A percentile compares a stretch with the other conserved stretches of the same genome.
These are phyloP conservation scores for Fraxinus americana DNA, from an alignment of 257 asterid genomes.

Conservation along the genomic window DNA sequence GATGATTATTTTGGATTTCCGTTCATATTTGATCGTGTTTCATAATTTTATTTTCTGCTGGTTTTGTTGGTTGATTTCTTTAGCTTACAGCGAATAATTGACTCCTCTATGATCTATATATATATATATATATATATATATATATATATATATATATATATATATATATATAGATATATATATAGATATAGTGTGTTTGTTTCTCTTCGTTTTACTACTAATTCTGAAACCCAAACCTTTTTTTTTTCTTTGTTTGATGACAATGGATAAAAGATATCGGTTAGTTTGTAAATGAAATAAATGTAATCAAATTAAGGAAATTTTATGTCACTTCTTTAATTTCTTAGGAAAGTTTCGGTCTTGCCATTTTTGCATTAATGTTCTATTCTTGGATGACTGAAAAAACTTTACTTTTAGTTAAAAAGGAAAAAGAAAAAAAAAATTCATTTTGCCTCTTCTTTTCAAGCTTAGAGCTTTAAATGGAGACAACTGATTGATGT, in stretches of 20 bases:
- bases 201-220: not conserved
- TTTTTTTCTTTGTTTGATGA: conserved; percentile 9
- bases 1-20: no score
- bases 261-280: not conserved
- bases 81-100: not conserved
- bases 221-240: conserved; percentile 9
- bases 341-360: not conserved
- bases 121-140: no score
- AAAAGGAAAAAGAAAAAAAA: not conserved
- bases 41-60: conserved; percentile 5
- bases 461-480: not conserved
- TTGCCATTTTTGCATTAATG: no score
- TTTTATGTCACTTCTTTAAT: conserved; percentile 8
- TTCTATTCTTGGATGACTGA: no score
- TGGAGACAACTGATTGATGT: conserved; percentile 6
- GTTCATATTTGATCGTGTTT: not conserved
- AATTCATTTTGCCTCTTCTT: not conserved
- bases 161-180: no score
- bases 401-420: no score
- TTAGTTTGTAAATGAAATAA: conserved; percentile 21
- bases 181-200: not conserved
- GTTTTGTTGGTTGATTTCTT: not conserved
- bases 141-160: no score
- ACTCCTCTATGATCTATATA: conserved; percentile 8
- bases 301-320: not conserved